These are phyloP conservation scores for Mycena maculata DNA, from an alignment of 768 basidiomycete species.

Conservation along the genomic window DNA sequence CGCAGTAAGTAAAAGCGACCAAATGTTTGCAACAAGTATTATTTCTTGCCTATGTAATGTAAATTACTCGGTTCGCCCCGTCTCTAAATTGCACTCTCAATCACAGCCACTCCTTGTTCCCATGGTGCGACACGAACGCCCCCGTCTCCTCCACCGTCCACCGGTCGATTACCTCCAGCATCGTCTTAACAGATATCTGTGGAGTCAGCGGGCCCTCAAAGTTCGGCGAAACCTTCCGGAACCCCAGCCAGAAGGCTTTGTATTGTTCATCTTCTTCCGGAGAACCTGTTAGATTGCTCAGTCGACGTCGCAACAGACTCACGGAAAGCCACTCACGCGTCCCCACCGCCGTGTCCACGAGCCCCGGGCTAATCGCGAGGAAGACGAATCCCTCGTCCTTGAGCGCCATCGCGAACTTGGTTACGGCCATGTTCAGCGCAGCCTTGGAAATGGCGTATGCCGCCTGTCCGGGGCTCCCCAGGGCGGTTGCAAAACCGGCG, in stretches of 20 bases:
- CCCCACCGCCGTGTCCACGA: constrained; percentile 45
- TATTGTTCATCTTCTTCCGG: not conserved
- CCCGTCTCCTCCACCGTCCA: constrained; percentile 23
- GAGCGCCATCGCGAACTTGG: constrained; percentile 47
- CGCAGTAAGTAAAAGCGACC: too few relatives aligned
- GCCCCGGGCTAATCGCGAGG: constrained; percentile 52
- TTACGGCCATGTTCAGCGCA: constrained; percentile 49
- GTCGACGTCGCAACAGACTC: too few relatives aligned
- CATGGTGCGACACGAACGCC: constrained; percentile 27
- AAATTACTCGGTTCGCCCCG: too few relatives aligned
- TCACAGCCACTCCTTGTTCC: constrained; percentile 25
- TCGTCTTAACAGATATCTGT: constrained; percentile 7
- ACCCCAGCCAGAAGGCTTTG: not conserved
- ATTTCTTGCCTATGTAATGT: too few relatives aligned
- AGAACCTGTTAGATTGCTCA: not conserved
- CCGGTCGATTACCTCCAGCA: constrained; percentile 17
- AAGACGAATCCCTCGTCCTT: constrained; percentile 50
- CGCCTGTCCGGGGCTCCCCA: constrained; percentile 18
- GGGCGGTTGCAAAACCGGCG: constrained; percentile 34
- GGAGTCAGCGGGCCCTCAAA: constrained; percentile 19
- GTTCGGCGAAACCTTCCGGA: not conserved
- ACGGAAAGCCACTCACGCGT: not conserved
- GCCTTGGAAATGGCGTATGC: constrained; percentile 53
- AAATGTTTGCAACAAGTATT: too few relatives aligned
- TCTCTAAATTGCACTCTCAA: not conserved